A percentile compares a stretch with the other conserved stretches of the same genome.
Evolutionary conservation across 208 protist species (phyloP).

Genomic region (Wallacemonas sp.): DNA sequence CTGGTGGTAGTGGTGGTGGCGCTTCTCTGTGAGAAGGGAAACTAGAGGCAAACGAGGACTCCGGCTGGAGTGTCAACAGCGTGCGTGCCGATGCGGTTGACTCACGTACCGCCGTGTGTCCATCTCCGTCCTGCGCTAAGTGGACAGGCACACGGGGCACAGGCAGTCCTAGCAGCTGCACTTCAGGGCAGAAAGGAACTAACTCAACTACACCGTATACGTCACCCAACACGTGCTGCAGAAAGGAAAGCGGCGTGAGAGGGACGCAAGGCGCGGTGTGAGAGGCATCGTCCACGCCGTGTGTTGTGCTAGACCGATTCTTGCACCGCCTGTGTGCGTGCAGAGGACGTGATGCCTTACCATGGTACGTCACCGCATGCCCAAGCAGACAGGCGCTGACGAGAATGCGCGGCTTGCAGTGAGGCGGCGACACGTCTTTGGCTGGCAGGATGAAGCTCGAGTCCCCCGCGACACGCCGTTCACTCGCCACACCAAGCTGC

Average conservation of each 20-base stretch:
- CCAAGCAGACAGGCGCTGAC: conserved; percentile 74
- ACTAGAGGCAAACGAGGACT: background rate
- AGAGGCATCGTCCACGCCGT: background rate
- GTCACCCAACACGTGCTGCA: conserved; percentile 42
- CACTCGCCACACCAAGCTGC: background rate
- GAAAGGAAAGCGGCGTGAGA: conserved; percentile 36
- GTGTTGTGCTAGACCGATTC: too few species aligned
- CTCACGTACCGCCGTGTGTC: background rate
- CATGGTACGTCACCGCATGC: conserved; percentile 59
- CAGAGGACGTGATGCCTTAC: conserved; percentile 1
- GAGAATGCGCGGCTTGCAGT: conserved; percentile 38
- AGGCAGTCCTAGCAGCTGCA: conserved; percentile 65
- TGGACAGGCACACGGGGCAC: conserved; percentile 59
- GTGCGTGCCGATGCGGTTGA: background rate
- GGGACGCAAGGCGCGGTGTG: background rate
- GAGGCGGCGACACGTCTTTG: too few species aligned
- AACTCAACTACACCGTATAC: conserved; percentile 32
- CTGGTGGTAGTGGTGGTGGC: too few species aligned
- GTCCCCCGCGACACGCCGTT: conserved; percentile 20
- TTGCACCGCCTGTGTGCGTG: too few species aligned
- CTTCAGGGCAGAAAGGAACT: conserved; percentile 74
- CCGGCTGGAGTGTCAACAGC: background rate
- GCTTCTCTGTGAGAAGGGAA: background rate
- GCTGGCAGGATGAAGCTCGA: conserved; percentile 11
- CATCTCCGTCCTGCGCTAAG: conserved; percentile 10